These are phyloP conservation scores for Starmerella floricola DNA, from an alignment of 805 yeast genomes.

Conservation along the genomic window DNA sequence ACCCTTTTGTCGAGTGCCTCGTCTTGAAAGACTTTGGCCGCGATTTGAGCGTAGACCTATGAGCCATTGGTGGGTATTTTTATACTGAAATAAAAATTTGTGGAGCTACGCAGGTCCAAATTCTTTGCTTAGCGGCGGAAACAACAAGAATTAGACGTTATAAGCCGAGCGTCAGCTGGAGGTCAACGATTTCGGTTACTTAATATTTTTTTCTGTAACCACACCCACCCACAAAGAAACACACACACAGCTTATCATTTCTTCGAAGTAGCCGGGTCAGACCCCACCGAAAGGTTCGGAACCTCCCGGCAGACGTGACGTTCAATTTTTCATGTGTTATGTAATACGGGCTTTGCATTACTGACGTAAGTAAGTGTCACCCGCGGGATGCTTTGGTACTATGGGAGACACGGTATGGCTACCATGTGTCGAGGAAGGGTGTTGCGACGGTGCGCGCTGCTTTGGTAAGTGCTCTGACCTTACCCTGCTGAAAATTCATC, in stretches of 20 bases:
- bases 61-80: constrained; percentile 35
- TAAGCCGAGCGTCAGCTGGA: no score
- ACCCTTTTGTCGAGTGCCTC: constrained; percentile 80
- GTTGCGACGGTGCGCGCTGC: no score
- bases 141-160: no score
- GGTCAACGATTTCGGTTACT: neutral
- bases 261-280: no score
- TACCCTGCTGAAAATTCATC: constrained; percentile 16
- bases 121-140: no score
- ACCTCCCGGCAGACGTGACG: no score
- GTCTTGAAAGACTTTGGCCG: constrained; percentile 86
- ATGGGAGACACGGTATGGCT: no score
- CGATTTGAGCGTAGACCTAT: constrained; percentile 71
- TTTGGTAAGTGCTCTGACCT: no score
- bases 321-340: neutral
- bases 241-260: no score
- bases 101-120: neutral
- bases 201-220: neutral
- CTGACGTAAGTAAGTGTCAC: neutral
- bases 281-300: no score
- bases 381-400: no score
- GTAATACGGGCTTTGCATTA: neutral
- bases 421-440: no score
- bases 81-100: neutral
- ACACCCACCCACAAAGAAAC: neutral